Evolutionary conservation across 202 grass and related monocot species (phyloP), one percentile per base, ranked within the genome.

Genomic region (Setaria viridis): DNA sequence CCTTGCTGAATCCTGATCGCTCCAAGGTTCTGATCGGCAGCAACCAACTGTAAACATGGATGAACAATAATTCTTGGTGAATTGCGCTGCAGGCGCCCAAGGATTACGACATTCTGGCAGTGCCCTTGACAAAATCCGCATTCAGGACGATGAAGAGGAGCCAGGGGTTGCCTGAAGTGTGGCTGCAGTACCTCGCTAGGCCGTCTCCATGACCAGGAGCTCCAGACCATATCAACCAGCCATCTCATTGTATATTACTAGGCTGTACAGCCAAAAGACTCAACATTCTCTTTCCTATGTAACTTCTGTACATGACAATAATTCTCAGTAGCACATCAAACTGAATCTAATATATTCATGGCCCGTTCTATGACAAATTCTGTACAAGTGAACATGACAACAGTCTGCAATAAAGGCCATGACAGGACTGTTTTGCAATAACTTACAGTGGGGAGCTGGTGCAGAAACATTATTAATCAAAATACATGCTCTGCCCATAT

Each of bases 111-210:
- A 92, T 98, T 39, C 77, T 98, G 10, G 90, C 91, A 20, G 94
- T 99, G 50, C 96, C 96, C 5, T 88, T 94, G 82, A 93, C 93
- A 55, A 86, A 85, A 88, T 64, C 79, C 10, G 90, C 77, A 15
- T 92, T 93, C 74, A 93, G 88, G 48, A 93, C 93, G 55, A 86
- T 96, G 46, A 90, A 83, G 90, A 88, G 74, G 73, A 93, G 71
- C 74, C 88, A 96, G 39, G 97, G 96, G 20, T 80, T 99, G 43
- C 93, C 92, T 85, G 93, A 96, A 70, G 88, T 91, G 70, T 99
- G 93, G 97, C 80, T 91, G 12, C 89, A 88, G 29, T 99, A 96
- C 82, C 87, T 99, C 41, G 54, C 88, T 16, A 91, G 82, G 47
- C 85, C 90, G 25, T 94, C 84, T 85, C 90, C 90, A 29, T 92